phyloP scores from a whole-genome alignment of 2,329 filamentous ascomycete genomes.

The Parafenestella ontariensis region DNA sequence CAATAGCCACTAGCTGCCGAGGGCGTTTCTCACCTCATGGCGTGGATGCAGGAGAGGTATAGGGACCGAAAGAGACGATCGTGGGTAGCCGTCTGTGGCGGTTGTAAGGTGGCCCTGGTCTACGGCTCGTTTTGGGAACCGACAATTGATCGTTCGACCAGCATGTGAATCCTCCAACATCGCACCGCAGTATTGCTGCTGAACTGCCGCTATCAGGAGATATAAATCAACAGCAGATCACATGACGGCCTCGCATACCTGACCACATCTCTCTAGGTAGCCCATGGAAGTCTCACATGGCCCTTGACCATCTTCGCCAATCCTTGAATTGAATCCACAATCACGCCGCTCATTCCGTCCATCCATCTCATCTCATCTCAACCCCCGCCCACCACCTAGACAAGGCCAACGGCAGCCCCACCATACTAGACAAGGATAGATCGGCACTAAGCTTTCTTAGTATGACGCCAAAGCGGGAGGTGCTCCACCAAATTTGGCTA shows the following conservation, averaged over 20 bases:
- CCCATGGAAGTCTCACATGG: not conserved
- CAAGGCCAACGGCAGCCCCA: not conserved
- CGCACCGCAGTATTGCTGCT: not conserved
- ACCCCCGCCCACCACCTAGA: not conserved
- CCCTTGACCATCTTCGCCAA: not conserved
- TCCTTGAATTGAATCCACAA: not conserved
- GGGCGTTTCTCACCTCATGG: not conserved
- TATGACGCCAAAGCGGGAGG: constrained; percentile 10
- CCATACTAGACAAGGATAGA: constrained; percentile 3
- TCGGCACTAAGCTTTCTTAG: constrained; percentile 5
- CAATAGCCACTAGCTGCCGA: not conserved
- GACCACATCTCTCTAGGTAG: not conserved
- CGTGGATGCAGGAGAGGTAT: not conserved
- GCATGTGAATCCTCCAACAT: not conserved
- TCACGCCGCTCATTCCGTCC: not conserved
- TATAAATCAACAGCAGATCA: not conserved
- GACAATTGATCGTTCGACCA: not conserved
- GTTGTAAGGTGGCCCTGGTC: too few species aligned
- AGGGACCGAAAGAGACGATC: not conserved
- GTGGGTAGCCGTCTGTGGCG: not conserved
- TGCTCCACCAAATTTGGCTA: constrained; percentile 11
- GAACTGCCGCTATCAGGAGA: not conserved
- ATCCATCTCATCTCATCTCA: not conserved
- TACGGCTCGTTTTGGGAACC: not conserved
- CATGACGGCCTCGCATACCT: not conserved